phyloP scores from a whole-genome alignment of 805 yeast species.

The Zygoascus bituminiphila region DNA sequence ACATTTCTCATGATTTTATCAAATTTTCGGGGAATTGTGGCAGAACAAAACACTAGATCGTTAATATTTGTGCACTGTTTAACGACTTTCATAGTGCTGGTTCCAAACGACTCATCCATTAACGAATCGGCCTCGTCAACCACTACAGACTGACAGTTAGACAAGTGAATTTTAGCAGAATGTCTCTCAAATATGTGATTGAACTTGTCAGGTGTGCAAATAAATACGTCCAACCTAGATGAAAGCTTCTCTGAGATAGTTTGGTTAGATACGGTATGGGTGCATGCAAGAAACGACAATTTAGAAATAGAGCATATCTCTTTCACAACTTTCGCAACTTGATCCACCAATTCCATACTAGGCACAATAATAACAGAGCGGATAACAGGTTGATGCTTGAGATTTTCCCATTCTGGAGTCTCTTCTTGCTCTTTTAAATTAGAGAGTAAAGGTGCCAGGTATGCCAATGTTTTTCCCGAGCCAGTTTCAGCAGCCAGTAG shows the following conservation, averaged over 20 bases:
- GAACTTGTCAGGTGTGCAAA: conserved; percentile 80
- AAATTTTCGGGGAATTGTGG: conserved; percentile 79
- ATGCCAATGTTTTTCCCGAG: conserved; percentile 93
- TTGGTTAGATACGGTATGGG: not conserved
- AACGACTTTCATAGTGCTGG: conserved; percentile 52
- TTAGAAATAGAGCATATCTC: conserved; percentile 10
- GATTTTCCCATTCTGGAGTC: conserved; percentile 26
- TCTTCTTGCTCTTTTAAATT: conserved; percentile 52
- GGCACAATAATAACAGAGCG: conserved; percentile 77
- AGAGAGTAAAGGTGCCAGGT: conserved; percentile 66
- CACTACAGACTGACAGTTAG: conserved; percentile 52
- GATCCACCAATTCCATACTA: conserved; percentile 80
- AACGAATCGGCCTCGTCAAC: conserved; percentile 93
- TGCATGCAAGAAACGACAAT: conserved; percentile 5
- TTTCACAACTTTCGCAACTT: conserved; percentile 45
- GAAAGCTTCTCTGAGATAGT: conserved; percentile 6
- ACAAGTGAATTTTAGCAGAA: conserved; percentile 24
- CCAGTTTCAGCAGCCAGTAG: conserved; percentile 96
- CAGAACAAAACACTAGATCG: conserved; percentile 73
- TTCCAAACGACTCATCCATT: conserved; percentile 71
- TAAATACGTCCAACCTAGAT: conserved; percentile 55
- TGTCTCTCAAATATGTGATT: conserved; percentile 22
- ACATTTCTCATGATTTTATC: conserved; percentile 48
- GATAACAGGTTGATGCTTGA: conserved; percentile 36
- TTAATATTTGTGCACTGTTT: conserved; percentile 43